phyloP scores from a whole-genome alignment of 345 rosid species.

The Salix dunnii region DNA sequence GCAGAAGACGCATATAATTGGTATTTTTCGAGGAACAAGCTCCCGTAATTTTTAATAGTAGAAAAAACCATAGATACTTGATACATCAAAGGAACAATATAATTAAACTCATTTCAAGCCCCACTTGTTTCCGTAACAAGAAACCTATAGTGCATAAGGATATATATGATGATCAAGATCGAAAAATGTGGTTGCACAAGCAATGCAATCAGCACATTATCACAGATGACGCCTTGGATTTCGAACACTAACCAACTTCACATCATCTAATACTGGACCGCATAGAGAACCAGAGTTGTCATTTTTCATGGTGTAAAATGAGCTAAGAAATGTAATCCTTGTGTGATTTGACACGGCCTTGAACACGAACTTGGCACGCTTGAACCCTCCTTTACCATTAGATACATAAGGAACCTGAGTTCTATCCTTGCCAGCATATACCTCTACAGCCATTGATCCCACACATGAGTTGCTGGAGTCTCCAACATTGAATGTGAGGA shows the following conservation, averaged over 20 bases:
- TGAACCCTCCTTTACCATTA: conserved; percentile 62
- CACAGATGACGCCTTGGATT: conserved; percentile 7
- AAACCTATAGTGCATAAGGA: not conserved
- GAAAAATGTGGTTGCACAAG: not conserved
- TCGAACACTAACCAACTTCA: conserved; percentile 43
- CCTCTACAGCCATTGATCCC: conserved; percentile 67
- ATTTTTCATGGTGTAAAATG: conserved; percentile 53
- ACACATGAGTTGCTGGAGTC: conserved; percentile 57
- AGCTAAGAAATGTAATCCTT: conserved; percentile 59
- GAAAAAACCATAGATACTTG: not conserved
- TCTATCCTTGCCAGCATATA: conserved; percentile 47
- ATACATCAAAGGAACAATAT: not conserved
- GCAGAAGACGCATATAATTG: not conserved
- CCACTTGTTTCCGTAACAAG: not conserved
- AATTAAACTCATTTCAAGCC: not conserved
- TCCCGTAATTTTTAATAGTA: not conserved
- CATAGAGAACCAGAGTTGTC: conserved; percentile 73
- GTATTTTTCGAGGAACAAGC: not conserved
- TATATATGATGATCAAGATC: conserved; percentile 1
- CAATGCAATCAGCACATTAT: conserved; percentile 8
- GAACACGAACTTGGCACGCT: conserved; percentile 42
- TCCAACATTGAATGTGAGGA: conserved; percentile 53
- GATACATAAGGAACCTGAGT: conserved; percentile 46
- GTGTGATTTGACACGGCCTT: conserved; percentile 48
- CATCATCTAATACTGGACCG: conserved; percentile 73